Evolutionary conservation across 306 rosid species (phyloP), one percentile per base, ranked within the genome.

Genomic region (Lathyrus oleraceus): DNA sequence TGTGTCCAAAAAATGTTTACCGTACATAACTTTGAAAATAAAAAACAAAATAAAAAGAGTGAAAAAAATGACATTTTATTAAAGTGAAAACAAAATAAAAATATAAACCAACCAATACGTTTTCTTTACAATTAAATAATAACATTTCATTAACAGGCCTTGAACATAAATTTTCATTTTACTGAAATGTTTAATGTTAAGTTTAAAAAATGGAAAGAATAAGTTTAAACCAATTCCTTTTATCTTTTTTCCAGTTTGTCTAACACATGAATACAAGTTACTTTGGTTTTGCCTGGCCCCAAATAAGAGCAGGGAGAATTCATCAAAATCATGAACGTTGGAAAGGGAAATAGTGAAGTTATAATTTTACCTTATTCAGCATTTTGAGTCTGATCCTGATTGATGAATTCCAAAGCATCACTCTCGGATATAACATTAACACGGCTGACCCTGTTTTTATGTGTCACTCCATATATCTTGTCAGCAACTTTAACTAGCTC

Each of bases 401-500:
- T 97, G 17, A 94, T 87, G 76, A 94, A 94, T 32, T 91, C 90
- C 2, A 94, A 67, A 10, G 99, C 99, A 43, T 76, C 84, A 38
- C 91, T 92, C 81, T 81, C 86, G 12, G 96, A 78, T 67, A 85
- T 83, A 59, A 91, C 89, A 5, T 85, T 86, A 25, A 94, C 99
- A 65, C 35, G 85, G 84, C 99, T 94, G 85, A 94, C 99, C 88
- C 97, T 84, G 87, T 84, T 91, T 78, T 82, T 80, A 83, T 94
- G 97, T 49, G 94, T 87, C 58, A 94, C 97, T 30, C 91, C 92
- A 69, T 91, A 94, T 66, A 94, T 87, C 86, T 89, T 83, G 85
- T 94, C 95, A 47, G 99, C 88, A 79, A 91, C 95, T 82, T 88
- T 91, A 70, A 94, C 97, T 67, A 94, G 99, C 84, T 94, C 99